These are phyloP conservation scores for Asterochloris sp. DNA, from an alignment of 139 green algal species.

Conservation along the genomic window DNA sequence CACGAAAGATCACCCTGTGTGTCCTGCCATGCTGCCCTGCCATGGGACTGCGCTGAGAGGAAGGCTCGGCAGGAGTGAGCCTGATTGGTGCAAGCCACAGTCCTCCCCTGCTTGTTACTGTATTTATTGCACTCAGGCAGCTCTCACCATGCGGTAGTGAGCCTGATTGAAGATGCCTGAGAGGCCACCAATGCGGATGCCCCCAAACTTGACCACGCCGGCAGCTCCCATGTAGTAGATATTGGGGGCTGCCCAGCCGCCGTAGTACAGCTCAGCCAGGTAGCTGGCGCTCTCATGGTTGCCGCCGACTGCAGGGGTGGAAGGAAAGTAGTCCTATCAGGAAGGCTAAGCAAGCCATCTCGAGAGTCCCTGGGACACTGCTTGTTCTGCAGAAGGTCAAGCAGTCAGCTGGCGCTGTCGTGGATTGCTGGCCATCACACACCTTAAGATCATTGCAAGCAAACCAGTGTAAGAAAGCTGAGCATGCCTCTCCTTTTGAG, in stretches of 20 bases:
- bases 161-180: conserved; percentile 88
- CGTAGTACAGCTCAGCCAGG: conserved; percentile 94
- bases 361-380: not conserved
- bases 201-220: conserved; percentile 88
- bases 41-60: not conserved
- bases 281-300: conserved; percentile 98
- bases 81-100: not conserved
- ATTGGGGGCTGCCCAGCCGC: conserved; percentile 93
- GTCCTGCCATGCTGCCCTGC: too few relatives aligned
- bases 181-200: conserved; percentile 89
- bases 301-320: conserved; percentile 76
- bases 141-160: conserved; percentile 59
- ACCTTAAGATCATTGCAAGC: not conserved
- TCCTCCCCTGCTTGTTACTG: too few relatives aligned
- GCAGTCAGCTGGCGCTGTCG: not conserved
- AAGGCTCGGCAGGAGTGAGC: not conserved
- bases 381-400: not conserved
- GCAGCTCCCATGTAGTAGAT: conserved; percentile 95
- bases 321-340: not conserved
- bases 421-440: not conserved
- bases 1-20: not conserved
- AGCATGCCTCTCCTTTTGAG: too few relatives aligned
- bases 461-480: too few relatives aligned
- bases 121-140: too few relatives aligned
- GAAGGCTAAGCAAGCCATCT: too few relatives aligned